Evolutionary conservation across 352 stramenopile species (phyloP).

Genomic region (Pythium monospermum): DNA sequence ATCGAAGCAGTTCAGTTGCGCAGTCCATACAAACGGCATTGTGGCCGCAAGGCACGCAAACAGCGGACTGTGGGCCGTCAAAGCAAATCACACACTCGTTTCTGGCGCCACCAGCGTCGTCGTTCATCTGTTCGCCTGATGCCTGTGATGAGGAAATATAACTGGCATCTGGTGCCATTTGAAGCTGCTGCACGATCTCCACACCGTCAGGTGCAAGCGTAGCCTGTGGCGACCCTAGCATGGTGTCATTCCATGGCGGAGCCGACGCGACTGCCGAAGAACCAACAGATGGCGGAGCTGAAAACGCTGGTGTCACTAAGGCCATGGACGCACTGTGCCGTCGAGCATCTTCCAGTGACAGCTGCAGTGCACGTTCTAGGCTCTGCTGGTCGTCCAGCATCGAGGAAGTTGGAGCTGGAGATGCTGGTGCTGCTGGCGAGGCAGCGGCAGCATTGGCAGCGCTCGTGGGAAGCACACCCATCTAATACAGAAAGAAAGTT

Average conservation of each 20-base stretch:
- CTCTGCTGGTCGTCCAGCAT: constrained; percentile 53
- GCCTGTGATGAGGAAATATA: too few relatives aligned
- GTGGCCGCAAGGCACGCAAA: constrained; percentile 83
- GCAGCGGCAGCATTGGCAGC: background rate
- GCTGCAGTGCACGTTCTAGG: constrained; percentile 46
- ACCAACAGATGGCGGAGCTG: constrained; percentile 4
- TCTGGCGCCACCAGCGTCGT: background rate
- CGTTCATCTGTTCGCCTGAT: too few relatives aligned
- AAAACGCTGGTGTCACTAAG: background rate
- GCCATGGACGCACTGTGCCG: constrained; percentile 3
- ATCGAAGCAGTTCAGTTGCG: constrained; percentile 57
- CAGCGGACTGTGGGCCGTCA: constrained; percentile 61
- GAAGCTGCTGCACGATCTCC: constrained; percentile 66
- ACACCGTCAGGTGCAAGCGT: constrained; percentile 61
- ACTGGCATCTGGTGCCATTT: too few relatives aligned
- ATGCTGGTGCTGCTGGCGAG: background rate
- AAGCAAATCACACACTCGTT: constrained; percentile 83
- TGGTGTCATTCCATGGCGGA: constrained; percentile 20
- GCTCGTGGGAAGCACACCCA: constrained; percentile 8
- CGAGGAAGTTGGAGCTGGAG: background rate
- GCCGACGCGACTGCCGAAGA: constrained; percentile 18
- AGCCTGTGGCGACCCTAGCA: constrained; percentile 32
- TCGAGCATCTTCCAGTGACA: constrained; percentile 54
- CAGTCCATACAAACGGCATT: constrained; percentile 86
- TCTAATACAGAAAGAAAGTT: constrained; percentile 1